Evolutionary conservation across 78 protist species (phyloP), one percentile per base, ranked within the genome.

Genomic region (Guillardia theta): DNA sequence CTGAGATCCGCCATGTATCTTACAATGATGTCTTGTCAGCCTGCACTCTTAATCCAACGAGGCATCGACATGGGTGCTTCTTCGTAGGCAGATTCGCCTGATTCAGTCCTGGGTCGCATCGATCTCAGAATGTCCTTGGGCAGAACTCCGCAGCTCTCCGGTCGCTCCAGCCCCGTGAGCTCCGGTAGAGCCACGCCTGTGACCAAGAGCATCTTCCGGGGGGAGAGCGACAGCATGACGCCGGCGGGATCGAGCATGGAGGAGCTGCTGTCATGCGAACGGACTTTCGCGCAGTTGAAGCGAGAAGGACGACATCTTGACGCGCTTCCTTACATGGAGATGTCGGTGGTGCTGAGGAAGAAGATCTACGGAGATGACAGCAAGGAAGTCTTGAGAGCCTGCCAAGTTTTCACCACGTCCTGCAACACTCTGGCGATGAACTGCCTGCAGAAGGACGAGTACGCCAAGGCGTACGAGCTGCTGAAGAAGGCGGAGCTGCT

Each of bases 381-480:
- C 45, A 43, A n/a, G 48, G 90, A 78, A 43, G 90, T 78, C 48
- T 36, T 78, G 1, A 37, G 44, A 43, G 90, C 90, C 10, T 78
- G 90, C 33, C 45, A 78, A 30, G 48, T 78, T 27, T 78, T 78
- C 45, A 78, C 48, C 5, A 43, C 48, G 24, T 78, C 90, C 8
- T 78, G 48, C 90, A 78, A 78, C 8, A 78, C 90, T 3, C 90
- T 78, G 1, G 90, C 90, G 24, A 78, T 78, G 90, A 78, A 78
- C 50, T 78, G 90, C 90, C 90, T 78, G 21, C 90, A 78, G 33
- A 78, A 78, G 30, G 93, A 88, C 64, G 80, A 88, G 41, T 53
- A 37, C 41, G 6, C 3, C 19, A 88, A 8, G 77, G 93, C 77
- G 48, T 88, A 88, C 93, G 77, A 53, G 8, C 64, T 92, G 80